A percentile compares a stretch with the other conserved stretches of the same genome.
phyloP scores from a whole-genome alignment of 768 basidiomycete species.

The Chalciporus chontae region DNA sequence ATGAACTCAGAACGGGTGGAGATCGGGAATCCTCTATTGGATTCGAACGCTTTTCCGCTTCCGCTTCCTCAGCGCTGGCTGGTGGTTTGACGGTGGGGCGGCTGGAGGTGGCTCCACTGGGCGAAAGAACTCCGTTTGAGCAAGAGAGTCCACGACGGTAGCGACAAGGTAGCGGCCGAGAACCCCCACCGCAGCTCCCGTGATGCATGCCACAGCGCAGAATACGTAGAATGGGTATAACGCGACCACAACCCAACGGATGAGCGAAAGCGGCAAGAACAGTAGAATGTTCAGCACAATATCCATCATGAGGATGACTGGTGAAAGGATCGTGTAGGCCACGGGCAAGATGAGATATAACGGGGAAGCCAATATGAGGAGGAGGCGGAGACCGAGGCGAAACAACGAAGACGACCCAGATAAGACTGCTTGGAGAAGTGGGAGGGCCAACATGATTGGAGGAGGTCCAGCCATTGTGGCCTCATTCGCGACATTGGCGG shows the following conservation, averaged over 20 bases:
- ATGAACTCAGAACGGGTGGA: not conserved
- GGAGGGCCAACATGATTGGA: slow-evolving; percentile 24
- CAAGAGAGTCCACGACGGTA: slow-evolving; percentile 9
- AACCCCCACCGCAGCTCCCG: slow-evolving; percentile 44
- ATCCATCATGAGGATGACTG: slow-evolving; percentile 41
- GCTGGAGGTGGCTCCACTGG: slow-evolving; percentile 1
- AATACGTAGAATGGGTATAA: slow-evolving; percentile 57
- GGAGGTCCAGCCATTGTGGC: slow-evolving; percentile 12
- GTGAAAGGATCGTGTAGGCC: slow-evolving; percentile 43
- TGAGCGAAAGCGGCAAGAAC: slow-evolving; percentile 41
- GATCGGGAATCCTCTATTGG: slow-evolving; percentile 12
- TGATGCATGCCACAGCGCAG: slow-evolving; percentile 52
- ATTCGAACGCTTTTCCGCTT: slow-evolving; percentile 22
- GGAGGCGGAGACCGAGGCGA: slow-evolving; percentile 7
- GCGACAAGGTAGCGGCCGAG: slow-evolving; percentile 29
- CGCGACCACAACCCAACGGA: slow-evolving; percentile 37
- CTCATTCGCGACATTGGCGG: not conserved
- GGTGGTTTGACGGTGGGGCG: slow-evolving; percentile 3
- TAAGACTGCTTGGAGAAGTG: slow-evolving; percentile 13
- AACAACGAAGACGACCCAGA: slow-evolving; percentile 12
- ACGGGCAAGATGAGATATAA: slow-evolving; percentile 24
- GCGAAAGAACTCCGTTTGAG: slow-evolving; percentile 11
- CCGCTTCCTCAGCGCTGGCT: slow-evolving; percentile 18
- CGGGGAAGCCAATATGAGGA: slow-evolving; percentile 16
- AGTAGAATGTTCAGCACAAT: slow-evolving; percentile 42